Conservation (phyloP, 352 stramenopile genomes). For the Phytophthora sojae region DNA sequence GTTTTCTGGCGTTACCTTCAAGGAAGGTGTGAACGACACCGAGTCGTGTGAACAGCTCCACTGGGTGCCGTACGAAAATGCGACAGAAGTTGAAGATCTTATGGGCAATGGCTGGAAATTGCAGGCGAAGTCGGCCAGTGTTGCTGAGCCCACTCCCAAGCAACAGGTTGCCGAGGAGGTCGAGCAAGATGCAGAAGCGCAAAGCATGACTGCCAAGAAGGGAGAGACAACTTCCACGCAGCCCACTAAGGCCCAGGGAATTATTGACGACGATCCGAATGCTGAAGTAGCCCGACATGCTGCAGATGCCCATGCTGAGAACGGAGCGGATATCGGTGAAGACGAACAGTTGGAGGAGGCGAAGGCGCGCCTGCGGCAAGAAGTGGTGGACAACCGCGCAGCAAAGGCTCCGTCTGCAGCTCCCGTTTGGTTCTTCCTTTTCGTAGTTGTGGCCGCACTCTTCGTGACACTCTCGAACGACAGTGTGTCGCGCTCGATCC, state of each 20-base stretch:
- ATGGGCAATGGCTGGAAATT: conserved; percentile 64
- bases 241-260: conserved; percentile 22
- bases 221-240: conserved; percentile 10
- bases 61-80: conserved; percentile 74
- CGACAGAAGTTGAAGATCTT: conserved; percentile 57
- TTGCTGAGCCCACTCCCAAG: conserved; percentile 19
- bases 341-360: conserved; percentile 38
- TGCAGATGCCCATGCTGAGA: conserved; percentile 49
- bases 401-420: conserved; percentile 39
- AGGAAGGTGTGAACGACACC: conserved; percentile 56
- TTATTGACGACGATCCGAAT: conserved; percentile 44
- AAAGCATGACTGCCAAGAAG: conserved; percentile 3
- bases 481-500: conserved; percentile 59
- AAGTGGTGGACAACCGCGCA: conserved; percentile 41
- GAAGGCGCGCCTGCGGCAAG: conserved; percentile 54
- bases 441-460: conserved; percentile 56
- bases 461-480: conserved; percentile 81
- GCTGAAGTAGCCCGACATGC: conserved; percentile 35
- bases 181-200: conserved; percentile 17
- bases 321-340: conserved; percentile 49
- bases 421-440: conserved; percentile 60
- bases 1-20: conserved; percentile 66
- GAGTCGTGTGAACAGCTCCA: conserved; percentile 72
- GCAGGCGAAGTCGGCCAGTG: conserved; percentile 1
- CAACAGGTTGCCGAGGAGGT: conserved; percentile 28